Evolutionary conservation across 2,329 filamentous ascomycete species (phyloP).

Genomic region (Pseudogymnoascus pannorum): DNA sequence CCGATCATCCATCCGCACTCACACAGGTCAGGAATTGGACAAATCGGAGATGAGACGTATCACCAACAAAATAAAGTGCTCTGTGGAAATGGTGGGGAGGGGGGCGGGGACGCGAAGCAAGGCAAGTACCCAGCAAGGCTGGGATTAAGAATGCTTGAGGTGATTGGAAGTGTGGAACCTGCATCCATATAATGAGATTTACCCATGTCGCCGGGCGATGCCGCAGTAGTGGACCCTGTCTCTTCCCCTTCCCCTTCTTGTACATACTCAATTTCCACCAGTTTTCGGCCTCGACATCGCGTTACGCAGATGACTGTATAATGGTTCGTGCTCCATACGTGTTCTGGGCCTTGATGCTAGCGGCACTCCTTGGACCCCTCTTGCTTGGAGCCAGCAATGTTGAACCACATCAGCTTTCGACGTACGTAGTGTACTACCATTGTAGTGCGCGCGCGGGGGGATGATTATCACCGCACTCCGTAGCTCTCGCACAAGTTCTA

Average conservation of each 20-base stretch:
- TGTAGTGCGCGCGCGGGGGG: neutral
- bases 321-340: neutral
- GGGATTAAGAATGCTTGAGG: neutral
- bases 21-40: neutral
- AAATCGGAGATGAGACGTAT: slow-evolving; percentile 1
- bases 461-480: neutral
- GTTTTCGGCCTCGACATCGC: neutral
- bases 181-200: neutral
- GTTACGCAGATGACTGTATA: neutral
- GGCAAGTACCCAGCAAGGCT: neutral
- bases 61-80: slow-evolving; percentile 6
- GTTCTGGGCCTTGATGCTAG: neutral
- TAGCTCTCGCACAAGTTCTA: neutral
- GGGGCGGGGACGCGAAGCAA: neutral
- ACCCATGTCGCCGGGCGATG: slow-evolving; percentile 1
- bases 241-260: neutral
- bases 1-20: neutral
- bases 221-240: neutral
- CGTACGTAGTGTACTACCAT: neutral
- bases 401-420: neutral
- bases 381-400: neutral
- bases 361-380: neutral
- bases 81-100: neutral
- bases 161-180: slow-evolving; percentile 8
- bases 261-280: neutral